Conservation (phyloP, 2,329 filamentous ascomycete species). For the Fusarium pilosicola region DNA sequence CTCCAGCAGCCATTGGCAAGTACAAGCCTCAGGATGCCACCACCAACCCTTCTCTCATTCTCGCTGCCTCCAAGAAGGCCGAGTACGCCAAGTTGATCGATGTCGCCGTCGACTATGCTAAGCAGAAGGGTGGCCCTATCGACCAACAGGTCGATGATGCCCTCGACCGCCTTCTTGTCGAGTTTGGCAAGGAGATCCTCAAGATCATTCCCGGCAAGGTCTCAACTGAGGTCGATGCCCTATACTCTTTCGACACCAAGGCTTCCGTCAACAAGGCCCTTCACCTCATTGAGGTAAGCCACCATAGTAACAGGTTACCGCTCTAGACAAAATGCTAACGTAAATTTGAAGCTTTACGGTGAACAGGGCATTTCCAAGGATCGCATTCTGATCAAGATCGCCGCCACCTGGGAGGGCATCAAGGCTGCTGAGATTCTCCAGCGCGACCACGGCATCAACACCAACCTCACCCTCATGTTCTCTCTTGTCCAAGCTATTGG, state of each 20-base stretch:
- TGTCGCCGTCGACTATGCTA: constrained; percentile 84
- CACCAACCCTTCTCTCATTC: constrained; percentile 98
- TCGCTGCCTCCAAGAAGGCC: constrained; percentile 97
- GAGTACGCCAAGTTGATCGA: constrained; percentile 96
- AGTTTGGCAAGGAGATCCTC: constrained; percentile 98
- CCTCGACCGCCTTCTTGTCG: constrained; percentile 92
- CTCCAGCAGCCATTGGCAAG: constrained; percentile 86
- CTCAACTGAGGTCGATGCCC: constrained; percentile 97
- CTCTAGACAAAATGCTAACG: constrained; percentile 20
- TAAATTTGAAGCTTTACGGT: constrained; percentile 83
- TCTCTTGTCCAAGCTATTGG: constrained; percentile 93
- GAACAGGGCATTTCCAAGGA: constrained; percentile 90
- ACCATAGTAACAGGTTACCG: background rate
- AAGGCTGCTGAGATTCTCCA: constrained; percentile 98
- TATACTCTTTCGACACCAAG: constrained; percentile 95
- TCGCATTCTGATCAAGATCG: constrained; percentile 97
- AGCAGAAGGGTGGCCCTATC: constrained; percentile 73
- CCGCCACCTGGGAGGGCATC: constrained; percentile 99
- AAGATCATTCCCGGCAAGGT: constrained; percentile 98
- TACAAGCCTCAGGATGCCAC: constrained; percentile 99
- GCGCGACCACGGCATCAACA: constrained; percentile 95
- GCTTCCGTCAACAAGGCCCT: constrained; percentile 94
- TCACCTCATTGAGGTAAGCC: constrained; percentile 88
- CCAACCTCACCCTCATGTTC: constrained; percentile 99
- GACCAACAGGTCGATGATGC: constrained; percentile 89